These are phyloP conservation scores for Entomortierella beljakovae DNA, from an alignment of 192 early-diverging fungal species.

Conservation along the genomic window DNA sequence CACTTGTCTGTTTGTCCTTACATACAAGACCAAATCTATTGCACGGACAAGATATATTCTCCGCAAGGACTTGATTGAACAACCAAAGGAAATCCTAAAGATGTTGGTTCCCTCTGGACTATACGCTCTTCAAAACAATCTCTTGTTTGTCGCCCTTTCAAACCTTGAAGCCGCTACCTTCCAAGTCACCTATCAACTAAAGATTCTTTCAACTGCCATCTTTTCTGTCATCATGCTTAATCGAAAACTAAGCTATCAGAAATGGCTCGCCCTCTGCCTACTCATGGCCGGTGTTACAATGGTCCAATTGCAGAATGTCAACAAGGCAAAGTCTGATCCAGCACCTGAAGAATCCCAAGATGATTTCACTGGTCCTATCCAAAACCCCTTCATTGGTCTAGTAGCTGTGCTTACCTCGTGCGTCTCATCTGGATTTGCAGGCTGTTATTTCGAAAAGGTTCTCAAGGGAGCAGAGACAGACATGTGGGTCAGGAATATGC, in stretches of 20 bases:
- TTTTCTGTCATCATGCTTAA: neutral
- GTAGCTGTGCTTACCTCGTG: neutral
- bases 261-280: neutral
- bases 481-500: neutral
- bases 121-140: neutral
- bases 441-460: conserved; percentile 1
- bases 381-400: neutral
- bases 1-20: neutral
- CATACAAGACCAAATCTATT: neutral
- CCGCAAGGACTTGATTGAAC: neutral
- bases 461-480: neutral
- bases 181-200: neutral
- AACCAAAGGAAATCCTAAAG: neutral
- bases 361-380: neutral
- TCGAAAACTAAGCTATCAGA: neutral
- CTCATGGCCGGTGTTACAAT: neutral
- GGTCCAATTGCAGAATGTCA: neutral
- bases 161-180: neutral
- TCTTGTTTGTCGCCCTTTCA: neutral
- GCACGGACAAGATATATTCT: neutral
- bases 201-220: neutral
- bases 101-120: neutral
- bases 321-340: neutral
- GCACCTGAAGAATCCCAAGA: neutral
- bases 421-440: conserved; percentile 1